Evolutionary conservation across 805 yeast species (phyloP).

Genomic region (Tetrapisispora iriomotensis): DNA sequence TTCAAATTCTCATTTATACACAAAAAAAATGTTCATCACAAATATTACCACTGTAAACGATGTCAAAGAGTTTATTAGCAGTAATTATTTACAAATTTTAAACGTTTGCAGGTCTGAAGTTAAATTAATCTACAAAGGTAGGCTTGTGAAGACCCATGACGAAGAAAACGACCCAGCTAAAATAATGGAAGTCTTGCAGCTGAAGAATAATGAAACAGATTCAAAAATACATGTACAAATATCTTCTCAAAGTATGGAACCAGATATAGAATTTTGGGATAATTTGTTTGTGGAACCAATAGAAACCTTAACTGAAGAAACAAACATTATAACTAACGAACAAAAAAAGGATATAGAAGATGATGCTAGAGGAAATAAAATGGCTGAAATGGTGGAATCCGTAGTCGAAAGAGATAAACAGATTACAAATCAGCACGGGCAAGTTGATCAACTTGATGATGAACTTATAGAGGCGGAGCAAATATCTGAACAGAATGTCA

Average conservation of each 20-base stretch:
- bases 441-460: neutral
- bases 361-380: neutral
- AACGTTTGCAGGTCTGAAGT: conserved; percentile 15
- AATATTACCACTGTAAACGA: conserved; percentile 19
- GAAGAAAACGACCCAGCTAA: conserved; percentile 6
- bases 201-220: conserved; percentile 3
- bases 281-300: conserved; percentile 11
- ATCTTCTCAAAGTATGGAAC: conserved; percentile 15
- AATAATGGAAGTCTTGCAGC: conserved; percentile 12
- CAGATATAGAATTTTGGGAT: conserved; percentile 24
- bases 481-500: neutral
- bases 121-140: conserved; percentile 24
- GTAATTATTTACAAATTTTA: conserved; percentile 17
- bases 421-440: too few relatives aligned
- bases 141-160: conserved; percentile 10
- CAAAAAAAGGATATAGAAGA: neutral
- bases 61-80: conserved; percentile 21
- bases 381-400: too few relatives aligned
- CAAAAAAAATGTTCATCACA: conserved; percentile 15
- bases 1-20: conserved; percentile 18
- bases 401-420: too few relatives aligned
- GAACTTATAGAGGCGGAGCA: neutral
- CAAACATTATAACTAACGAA: neutral
- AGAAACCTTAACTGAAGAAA: neutral
- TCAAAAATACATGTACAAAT: conserved; percentile 22